Evolutionary conservation across 1,284 basidiomycete genomes (phyloP), one percentile per base, ranked within the genome.

Genomic region (Ganoderma sinense): DNA sequence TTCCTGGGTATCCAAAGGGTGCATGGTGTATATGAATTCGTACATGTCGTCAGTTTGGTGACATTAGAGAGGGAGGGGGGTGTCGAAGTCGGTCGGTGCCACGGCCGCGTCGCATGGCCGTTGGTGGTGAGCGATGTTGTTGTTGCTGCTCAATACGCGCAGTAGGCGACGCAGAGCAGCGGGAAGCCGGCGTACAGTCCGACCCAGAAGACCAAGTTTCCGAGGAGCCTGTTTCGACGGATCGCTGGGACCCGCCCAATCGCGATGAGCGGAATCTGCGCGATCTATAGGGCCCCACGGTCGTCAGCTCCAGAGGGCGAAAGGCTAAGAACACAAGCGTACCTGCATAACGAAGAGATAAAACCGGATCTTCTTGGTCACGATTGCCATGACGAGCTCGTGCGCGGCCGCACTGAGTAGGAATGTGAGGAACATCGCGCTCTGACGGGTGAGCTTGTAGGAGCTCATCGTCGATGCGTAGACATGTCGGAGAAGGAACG

Each of bases 341-440:
- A 82, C 83, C 81, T 93, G 92, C 72, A 94, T 78, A 7, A 85
- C 79, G 79, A 95, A 94, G 26, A 95, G 84, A 78, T 96, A 96
- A 83, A 95, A 87, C 76, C 91, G 80, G 67, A 98, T 87, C 85
- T 98, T 98, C 80, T 94, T 91, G 41, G 94, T 95, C n/a, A 97
- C 96, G 66, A 97, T 89, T 0, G 93, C 92, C 97, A 99, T 99
- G 69, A 99, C 97, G 61, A 99, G 86, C 81, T 99, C 97, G 78
- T 99, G 97, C 43, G 93, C 92, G 65, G 89, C 87, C 0, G 97
- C 97, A 67, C 94, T 96, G 55, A 98, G 83, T 14, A 98, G 80
- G 84, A 99, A 99, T 0, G 97, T 99, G 63, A 97, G 73, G 76
- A 97, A 91, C 87, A 97, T 96, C 20, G 97, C 97, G 56, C 87